Base-by-base conservation (phyloP, 257 asterid species). In the Solanum tarapatanum region DNA sequence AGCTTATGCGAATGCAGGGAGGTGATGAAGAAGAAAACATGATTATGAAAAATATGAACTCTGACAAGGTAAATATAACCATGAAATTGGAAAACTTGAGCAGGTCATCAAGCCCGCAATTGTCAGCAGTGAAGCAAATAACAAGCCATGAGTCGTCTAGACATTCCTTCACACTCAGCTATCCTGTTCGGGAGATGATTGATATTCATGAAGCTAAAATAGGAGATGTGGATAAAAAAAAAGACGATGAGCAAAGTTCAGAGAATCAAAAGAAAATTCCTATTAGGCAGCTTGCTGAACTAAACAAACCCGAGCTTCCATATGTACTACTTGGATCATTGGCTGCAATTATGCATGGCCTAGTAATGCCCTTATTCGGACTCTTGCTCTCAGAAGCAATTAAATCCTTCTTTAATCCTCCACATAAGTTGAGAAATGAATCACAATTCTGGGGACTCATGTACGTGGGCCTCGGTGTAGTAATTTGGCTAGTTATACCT, bases 371-470 rank as follows among this genome's bases (percentile, higher is more conserved):
- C 19, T 21, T 85, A 24, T 88, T 80, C 1, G 92, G 92, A 6
- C 82, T 77, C 85, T 58, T 90, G 12, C 77, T 87, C 77, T 84
- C 92, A 60, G 82, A 77, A 13, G 89, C 89, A 13, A 89, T 89
- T 58, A 86, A 41, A 45, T 85, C 51, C 83, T 88, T 90, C 62
- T 90, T 88, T 66, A 87, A 87, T 37, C 91, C 91, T 66, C 90
- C 89, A 5, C 48, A 33, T 0, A 21, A 87, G 82, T 85, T 87
- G 74, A 68, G 73, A 41, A 82, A 45, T 36, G 91, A 90, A 79
- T 73, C 92, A 51, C 86, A 45, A 73, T 84, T 85, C 60, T 89
- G 92, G 92, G 91, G 89, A 24, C 88, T 85, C 37, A 82, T 89
- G 88, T 90, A 33, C 11, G 72, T 89, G 80, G 23, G 36, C 28